Percentiles rank a stretch among this genome's conserved stretches.
These are phyloP conservation scores for Penicillium canariense DNA, from an alignment of 495 filamentous ascomycete genomes.

Conservation along the genomic window DNA sequence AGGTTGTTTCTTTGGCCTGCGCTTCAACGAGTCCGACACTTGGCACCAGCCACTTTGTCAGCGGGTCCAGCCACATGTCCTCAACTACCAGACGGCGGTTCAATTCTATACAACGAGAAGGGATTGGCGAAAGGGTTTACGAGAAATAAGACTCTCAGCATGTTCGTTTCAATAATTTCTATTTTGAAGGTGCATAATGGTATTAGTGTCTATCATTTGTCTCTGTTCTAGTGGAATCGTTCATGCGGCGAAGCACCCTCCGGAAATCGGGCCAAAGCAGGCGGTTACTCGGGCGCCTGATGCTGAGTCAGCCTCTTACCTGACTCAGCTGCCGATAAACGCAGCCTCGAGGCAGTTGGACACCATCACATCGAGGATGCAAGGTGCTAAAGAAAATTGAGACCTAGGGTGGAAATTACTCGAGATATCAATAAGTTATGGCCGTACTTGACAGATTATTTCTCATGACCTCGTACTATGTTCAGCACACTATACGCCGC, in stretches of 20 bases:
- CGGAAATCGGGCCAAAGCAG: slow-evolving; percentile 15
- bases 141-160: too few species aligned
- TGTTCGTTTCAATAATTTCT: too few species aligned
- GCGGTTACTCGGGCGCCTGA: neutral
- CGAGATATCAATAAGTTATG: neutral
- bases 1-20: slow-evolving; percentile 13
- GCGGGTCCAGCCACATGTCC: slow-evolving; percentile 37
- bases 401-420: too few species aligned
- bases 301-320: neutral
- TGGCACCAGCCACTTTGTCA: slow-evolving; percentile 34
- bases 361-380: too few species aligned
- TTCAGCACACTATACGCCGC: neutral
- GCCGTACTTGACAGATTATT: neutral
- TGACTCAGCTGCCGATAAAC: slow-evolving; percentile 23
- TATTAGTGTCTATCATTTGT: neutral
- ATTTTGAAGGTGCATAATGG: too few species aligned
- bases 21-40: slow-evolving; percentile 11
- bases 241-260: slow-evolving; percentile 4
- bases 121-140: too few species aligned
- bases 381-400: too few species aligned
- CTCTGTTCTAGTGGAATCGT: neutral
- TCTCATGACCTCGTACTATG: too few species aligned
- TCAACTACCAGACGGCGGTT: slow-evolving; percentile 2
- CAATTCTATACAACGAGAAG: neutral
- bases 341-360: neutral